These are phyloP conservation scores for Colletotrichum coccodes DNA, from an alignment of 2,329 filamentous ascomycete genomes.

Conservation along the genomic window DNA sequence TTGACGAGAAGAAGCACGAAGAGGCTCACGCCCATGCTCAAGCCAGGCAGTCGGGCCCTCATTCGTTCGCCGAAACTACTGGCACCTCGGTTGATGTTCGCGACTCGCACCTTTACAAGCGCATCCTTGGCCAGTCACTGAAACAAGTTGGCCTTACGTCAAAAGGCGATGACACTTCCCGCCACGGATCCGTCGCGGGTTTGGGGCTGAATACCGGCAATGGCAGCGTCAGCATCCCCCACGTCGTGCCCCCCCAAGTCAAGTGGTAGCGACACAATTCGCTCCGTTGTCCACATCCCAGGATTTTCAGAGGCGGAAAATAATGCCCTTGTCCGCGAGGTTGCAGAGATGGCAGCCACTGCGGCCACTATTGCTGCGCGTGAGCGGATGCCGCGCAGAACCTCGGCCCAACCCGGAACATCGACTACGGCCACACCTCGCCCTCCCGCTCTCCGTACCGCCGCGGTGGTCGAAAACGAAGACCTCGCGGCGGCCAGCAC, in stretches of 20 bases:
- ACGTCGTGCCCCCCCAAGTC: conserved; percentile 81
- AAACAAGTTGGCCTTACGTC: conserved; percentile 79
- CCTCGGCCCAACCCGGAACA: conserved; percentile 44
- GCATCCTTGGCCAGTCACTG: conserved; percentile 89
- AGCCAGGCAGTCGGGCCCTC: conserved; percentile 46
- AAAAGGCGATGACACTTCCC: conserved; percentile 57
- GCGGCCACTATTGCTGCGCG: conserved; percentile 88
- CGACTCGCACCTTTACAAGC: conserved; percentile 90
- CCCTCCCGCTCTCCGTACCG: conserved; percentile 48
- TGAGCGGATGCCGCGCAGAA: conserved; percentile 63
- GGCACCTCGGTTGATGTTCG: conserved; percentile 73
- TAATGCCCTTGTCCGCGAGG: conserved; percentile 81
- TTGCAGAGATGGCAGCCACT: conserved; percentile 93
- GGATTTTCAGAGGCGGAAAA: conserved; percentile 87
- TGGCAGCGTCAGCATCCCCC: conserved; percentile 64
- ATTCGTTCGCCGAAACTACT: conserved; percentile 56
- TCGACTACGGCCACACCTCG: conserved; percentile 52
- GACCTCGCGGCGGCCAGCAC: conserved; percentile 47
- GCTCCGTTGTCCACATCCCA: conserved; percentile 64
- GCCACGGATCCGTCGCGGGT: conserved; percentile 48
- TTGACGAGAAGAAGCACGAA: conserved; percentile 78
- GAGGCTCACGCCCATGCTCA: conserved; percentile 51
- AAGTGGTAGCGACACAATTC: conserved; percentile 50
- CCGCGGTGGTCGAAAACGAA: conserved; percentile 56
- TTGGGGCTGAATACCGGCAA: conserved; percentile 44